Evolutionary conservation across 495 filamentous ascomycete genomes (phyloP).

Genomic region (Usnea hakonensis): DNA sequence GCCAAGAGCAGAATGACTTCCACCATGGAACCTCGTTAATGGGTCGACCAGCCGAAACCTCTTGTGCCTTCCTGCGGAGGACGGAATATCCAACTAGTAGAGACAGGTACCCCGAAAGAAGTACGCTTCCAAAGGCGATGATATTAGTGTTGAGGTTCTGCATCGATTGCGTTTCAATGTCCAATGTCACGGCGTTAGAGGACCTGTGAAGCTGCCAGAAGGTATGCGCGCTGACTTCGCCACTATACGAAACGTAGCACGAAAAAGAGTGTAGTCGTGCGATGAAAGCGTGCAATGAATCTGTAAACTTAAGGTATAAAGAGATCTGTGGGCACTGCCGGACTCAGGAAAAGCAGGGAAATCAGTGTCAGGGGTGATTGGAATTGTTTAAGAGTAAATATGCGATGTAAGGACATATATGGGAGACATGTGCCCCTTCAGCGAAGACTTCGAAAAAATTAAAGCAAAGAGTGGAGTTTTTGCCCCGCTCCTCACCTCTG

Average conservation of each 20-base stretch:
- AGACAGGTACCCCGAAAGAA: background rate
- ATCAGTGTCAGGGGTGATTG: background rate
- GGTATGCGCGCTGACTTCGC: background rate
- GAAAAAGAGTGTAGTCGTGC: background rate
- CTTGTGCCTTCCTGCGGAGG: background rate
- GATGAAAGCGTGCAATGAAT: background rate
- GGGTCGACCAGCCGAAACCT: background rate
- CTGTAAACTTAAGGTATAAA: too few species aligned
- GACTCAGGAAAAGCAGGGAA: background rate
- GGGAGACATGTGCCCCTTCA: too few species aligned
- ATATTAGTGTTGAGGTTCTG: background rate
- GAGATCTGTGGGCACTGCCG: too few species aligned
- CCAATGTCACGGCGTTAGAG: background rate
- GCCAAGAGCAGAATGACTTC: background rate
- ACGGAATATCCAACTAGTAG: background rate
- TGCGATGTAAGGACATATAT: background rate
- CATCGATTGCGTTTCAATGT: background rate
- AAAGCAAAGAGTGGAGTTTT: background rate
- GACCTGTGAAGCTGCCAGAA: background rate
- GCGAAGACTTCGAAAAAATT: background rate
- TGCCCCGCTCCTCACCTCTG: background rate
- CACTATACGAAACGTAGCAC: background rate
- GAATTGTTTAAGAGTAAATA: background rate
- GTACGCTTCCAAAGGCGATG: background rate
- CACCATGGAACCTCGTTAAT: background rate